Conservation (phyloP, 2,329 filamentous ascomycete species). For the Sporothrix schenckii region DNA sequence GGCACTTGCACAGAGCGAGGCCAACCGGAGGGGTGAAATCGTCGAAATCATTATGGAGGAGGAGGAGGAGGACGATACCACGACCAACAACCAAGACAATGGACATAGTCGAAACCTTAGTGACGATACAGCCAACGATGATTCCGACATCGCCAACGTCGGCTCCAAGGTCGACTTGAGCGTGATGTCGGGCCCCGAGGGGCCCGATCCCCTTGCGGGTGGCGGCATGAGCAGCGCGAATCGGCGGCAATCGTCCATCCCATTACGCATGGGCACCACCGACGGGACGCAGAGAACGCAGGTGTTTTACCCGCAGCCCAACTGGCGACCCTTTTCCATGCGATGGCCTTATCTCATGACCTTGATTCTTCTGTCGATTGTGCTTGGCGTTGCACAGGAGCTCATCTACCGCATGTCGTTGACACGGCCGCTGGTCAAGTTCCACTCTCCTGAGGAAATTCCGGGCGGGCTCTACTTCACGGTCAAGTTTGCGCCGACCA, state of each 20-base stretch:
- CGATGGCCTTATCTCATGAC: conserved; percentile 61
- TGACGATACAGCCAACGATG: background rate
- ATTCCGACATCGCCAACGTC: conserved; percentile 20
- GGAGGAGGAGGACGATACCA: conserved; percentile 27
- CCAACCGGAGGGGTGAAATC: conserved; percentile 61
- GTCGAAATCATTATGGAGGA: conserved; percentile 59
- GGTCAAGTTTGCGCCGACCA: conserved; percentile 65
- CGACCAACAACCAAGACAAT: background rate
- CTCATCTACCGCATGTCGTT: conserved; percentile 56
- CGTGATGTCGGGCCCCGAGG: conserved; percentile 51
- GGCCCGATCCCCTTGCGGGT: conserved; percentile 16
- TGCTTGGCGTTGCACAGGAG: conserved; percentile 58
- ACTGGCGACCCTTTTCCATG: conserved; percentile 70
- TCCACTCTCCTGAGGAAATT: conserved; percentile 56
- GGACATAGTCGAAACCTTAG: background rate
- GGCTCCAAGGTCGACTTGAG: conserved; percentile 55
- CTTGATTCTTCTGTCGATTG: conserved; percentile 58
- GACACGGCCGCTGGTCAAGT: conserved; percentile 52
- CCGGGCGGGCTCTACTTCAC: conserved; percentile 58
- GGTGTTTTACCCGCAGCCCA: conserved; percentile 63
- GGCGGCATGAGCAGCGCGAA: conserved; percentile 37
- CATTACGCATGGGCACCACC: conserved; percentile 36
- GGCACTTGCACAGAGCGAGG: conserved; percentile 59
- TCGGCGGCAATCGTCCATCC: conserved; percentile 46
- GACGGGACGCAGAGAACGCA: conserved; percentile 46